Conservation (phyloP, 2,329 filamentous ascomycete species). For the Apiospora koreana region DNA sequence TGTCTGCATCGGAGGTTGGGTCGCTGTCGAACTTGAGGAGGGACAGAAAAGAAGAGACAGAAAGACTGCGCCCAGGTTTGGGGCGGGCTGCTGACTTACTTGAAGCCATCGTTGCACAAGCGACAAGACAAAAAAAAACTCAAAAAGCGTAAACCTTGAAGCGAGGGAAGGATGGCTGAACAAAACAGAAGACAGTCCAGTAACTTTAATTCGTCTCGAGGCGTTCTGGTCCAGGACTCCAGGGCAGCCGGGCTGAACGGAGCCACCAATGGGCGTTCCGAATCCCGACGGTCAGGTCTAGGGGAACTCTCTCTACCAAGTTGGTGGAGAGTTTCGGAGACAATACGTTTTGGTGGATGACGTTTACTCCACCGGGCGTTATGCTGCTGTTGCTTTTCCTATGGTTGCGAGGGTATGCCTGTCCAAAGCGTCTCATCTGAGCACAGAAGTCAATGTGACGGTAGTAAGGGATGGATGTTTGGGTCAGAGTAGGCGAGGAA, state of each 20-base stretch:
- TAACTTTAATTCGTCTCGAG: conserved; percentile 6
- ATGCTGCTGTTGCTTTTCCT: conserved; percentile 11
- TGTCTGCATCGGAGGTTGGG: conserved; percentile 8
- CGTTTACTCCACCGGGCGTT: conserved; percentile 12
- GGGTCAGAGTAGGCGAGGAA: background rate
- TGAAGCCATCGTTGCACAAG: conserved; percentile 19
- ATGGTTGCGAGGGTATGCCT: conserved; percentile 5
- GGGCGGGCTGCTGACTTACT: conserved; percentile 19
- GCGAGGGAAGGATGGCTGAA: background rate
- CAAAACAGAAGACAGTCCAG: conserved; percentile 8
- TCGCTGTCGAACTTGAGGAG: conserved; percentile 13
- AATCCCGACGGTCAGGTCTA: conserved; percentile 11
- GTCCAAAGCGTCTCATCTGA: conserved; percentile 4
- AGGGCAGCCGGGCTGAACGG: background rate
- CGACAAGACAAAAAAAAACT: background rate
- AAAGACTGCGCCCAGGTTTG: conserved; percentile 16
- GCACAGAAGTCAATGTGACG: conserved; percentile 7
- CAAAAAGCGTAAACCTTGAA: conserved; percentile 8
- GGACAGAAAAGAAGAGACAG: conserved; percentile 13
- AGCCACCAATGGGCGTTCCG: conserved; percentile 9
- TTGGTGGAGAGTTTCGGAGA: conserved; percentile 11
- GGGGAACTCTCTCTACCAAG: conserved; percentile 10
- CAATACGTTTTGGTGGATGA: conserved; percentile 10
- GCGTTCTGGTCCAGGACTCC: background rate
- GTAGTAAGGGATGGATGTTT: conserved; percentile 9